Evolutionary conservation across 2,329 filamentous ascomycete genomes (phyloP).

Genomic region (Aspergillus luchuensis): DNA sequence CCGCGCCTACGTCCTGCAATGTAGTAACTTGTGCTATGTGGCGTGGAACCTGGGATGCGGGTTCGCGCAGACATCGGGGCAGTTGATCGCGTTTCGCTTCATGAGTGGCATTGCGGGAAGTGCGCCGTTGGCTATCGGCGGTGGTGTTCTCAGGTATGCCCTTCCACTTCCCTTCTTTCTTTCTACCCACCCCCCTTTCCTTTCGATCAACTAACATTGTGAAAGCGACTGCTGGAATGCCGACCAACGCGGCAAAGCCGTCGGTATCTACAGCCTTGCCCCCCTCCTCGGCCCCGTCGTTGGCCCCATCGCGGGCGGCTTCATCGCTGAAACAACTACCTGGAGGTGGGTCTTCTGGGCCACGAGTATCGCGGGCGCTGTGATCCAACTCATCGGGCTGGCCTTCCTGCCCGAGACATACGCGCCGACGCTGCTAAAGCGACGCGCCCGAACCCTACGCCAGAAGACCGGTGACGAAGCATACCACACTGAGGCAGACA

Average conservation of each 20-base stretch:
- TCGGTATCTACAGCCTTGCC: neutral
- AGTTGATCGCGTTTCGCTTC: conserved; percentile 55
- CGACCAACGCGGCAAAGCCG: neutral
- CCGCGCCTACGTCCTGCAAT: conserved; percentile 15
- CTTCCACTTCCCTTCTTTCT: neutral
- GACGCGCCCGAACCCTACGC: conserved; percentile 39
- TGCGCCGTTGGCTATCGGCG: conserved; percentile 27
- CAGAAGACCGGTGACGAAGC: conserved; percentile 39
- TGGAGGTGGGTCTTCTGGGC: conserved; percentile 56
- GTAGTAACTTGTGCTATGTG: conserved; percentile 20
- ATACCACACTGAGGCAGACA: conserved; percentile 36
- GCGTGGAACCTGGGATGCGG: conserved; percentile 20
- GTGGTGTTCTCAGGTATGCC: conserved; percentile 49
- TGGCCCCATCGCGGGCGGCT: neutral
- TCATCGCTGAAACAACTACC: neutral
- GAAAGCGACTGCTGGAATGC: neutral
- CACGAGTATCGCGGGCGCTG: conserved; percentile 61
- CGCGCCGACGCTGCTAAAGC: conserved; percentile 64
- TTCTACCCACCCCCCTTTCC: too few species aligned
- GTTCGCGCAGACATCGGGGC: conserved; percentile 43
- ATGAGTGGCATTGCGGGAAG: conserved; percentile 62
- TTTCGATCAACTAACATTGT: neutral
- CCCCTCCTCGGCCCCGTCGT: neutral
- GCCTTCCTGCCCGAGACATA: conserved; percentile 67
- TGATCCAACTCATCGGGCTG: conserved; percentile 62